A percentile compares a stretch with the other conserved stretches of the same genome.
Evolutionary conservation across 257 asterid genomes (phyloP).

Genomic region (Mitragyna speciosa): DNA sequence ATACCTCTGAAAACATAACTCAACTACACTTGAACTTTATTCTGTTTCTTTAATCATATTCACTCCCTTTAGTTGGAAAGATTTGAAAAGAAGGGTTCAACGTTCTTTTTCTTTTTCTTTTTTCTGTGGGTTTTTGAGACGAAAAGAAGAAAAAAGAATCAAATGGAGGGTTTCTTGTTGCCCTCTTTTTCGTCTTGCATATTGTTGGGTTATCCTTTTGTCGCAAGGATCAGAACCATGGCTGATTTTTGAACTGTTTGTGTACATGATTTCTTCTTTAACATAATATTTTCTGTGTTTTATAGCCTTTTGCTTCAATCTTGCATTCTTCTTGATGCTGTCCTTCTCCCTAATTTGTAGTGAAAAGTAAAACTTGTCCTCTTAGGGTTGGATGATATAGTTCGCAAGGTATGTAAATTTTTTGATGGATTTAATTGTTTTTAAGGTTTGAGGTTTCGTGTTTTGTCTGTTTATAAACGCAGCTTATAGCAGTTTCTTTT

Average conservation of each 20-base stretch:
- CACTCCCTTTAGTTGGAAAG: not conserved
- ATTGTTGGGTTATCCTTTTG: not conserved
- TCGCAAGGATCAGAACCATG: not conserved
- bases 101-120: not conserved
- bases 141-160: not conserved
- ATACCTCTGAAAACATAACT: not conserved
- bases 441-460: too few relatives aligned
- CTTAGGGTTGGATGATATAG: too few relatives aligned
- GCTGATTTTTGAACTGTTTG: not conserved
- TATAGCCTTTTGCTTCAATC: too few relatives aligned
- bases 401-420: too few relatives aligned
- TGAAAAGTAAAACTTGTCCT: too few relatives aligned
- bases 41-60: not conserved
- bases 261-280: not conserved
- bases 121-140: too few relatives aligned
- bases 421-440: too few relatives aligned
- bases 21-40: not conserved
- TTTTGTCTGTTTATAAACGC: not conserved
- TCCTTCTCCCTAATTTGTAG: too few relatives aligned
- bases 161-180: not conserved
- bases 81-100: not conserved
- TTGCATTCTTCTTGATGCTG: too few relatives aligned
- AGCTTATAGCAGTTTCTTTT: not conserved
- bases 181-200: not conserved
- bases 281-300: not conserved